These are phyloP conservation scores for Simplicillium aogashimaense DNA, from an alignment of 2,329 filamentous ascomycete genomes.

Conservation along the genomic window DNA sequence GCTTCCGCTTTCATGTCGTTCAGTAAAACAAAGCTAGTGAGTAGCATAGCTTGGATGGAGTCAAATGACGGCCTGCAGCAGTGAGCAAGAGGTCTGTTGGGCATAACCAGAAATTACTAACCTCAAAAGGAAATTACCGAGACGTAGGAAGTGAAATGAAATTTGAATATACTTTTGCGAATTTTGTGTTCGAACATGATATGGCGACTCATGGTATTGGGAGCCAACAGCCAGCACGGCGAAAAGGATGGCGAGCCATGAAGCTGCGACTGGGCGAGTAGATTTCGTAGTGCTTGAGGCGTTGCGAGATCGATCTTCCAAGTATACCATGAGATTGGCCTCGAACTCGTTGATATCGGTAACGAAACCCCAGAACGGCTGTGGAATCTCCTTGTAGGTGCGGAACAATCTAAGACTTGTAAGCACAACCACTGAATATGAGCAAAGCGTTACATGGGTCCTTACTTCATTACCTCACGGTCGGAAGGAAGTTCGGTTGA, in stretches of 20 bases:
- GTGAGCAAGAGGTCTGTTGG: constrained; percentile 4
- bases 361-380: constrained; percentile 59
- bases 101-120: constrained; percentile 13
- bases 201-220: constrained; percentile 56
- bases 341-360: constrained; percentile 58
- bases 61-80: constrained; percentile 47
- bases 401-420: constrained; percentile 41
- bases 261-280: constrained; percentile 46
- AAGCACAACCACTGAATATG: background rate
- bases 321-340: constrained; percentile 52
- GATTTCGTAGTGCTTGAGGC: constrained; percentile 34
- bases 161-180: constrained; percentile 54
- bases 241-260: constrained; percentile 57
- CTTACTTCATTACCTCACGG: constrained; percentile 56
- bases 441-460: constrained; percentile 9
- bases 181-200: constrained; percentile 48
- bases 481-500: constrained; percentile 53
- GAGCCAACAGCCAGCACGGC: constrained; percentile 55
- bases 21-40: constrained; percentile 52
- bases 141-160: constrained; percentile 53
- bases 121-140: constrained; percentile 54
- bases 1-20: constrained; percentile 64
- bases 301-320: constrained; percentile 52
- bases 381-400: constrained; percentile 57
- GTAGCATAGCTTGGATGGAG: constrained; percentile 53